Evolutionary conservation across 306 rosid species (phyloP), one percentile per base, ranked within the genome.

Genomic region (Neltuma alba): DNA sequence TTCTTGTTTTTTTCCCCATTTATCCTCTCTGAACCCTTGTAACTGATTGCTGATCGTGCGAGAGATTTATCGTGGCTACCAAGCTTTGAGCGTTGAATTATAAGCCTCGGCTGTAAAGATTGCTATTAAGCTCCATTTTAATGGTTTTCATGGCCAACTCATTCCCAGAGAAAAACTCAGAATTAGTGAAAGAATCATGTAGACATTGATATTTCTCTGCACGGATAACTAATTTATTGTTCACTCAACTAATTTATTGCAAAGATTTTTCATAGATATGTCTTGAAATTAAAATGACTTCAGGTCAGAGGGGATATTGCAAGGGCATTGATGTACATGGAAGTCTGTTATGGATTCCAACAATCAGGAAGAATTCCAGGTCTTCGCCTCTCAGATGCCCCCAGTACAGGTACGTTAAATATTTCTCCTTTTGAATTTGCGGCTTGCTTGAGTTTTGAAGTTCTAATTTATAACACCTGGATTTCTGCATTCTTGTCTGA

Each of bases 261-360:
- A 33, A 66, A 52, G 78, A 60, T 60, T 34, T 42, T 71, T 15
- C 31, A 41, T 79, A 9, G 63, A 52, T 72, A 71, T 70, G 20
- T 54, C 47, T 69, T 63, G 57, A 83, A 54, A 54, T 80, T 69
- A 27, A 75, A 74, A 28, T 65, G 55, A 84, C 63, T 63, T 84
- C 88, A 89, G 97, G 90, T 89, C 42, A 88, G 94, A 87, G 94
- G 97, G 75, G 97, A 92, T 79, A 85, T 92, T 63, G 92, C 97
- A 48, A 87, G 91, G 89, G 92, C 91, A 62, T 69, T 89, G 79
- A 88, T 92, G 97, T 92, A 87, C 86, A 89, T 89, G 92, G 94
- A 91, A 74, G 88, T 92, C 67, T 82, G 88, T 66, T 92, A 92
- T 62, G 91, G 94, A 74, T 85, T 84, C 75, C 85, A 40, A 48